Evolutionary conservation across 805 yeast species (phyloP), one percentile per base, ranked within the genome.

Genomic region (Kockiozyma suomiensis): DNA sequence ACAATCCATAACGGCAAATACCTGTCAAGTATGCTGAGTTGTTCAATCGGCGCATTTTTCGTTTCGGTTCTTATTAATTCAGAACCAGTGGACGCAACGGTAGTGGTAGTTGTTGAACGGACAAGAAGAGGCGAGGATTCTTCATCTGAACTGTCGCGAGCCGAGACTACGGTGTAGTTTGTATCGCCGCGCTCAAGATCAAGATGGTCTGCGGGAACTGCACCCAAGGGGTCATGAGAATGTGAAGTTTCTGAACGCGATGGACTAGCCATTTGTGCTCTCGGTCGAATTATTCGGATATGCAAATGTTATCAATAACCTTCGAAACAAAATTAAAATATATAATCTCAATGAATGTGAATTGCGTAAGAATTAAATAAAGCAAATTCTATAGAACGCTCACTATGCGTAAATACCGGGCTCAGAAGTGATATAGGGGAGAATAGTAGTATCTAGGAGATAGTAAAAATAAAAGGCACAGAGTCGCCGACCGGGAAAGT

Each of bases 1-100:
- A 69, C 53, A 50, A 70, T 69, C 70, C 70, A 69, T 41, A 70
- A 35, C n/a, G 71, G 54, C 46, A 70, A 58, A 19, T 63, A 61
- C 45, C 68, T 47, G 55, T 69, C 71, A 12, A 68, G 46, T n/a
- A 62, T 58, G 38, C 65, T 47, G 30, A 67, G 63, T 33, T 59
- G 66, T 52, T 59, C 40, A 13, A 57, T 32, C 6, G 62, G 62
- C 35, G 62, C 54, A 3, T 32, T 40, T 38, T 58, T 61, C 3
- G 65, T 50, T 25, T 60, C 64, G n/a, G 47, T 43, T n/a, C 53
- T 28, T 8, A 55, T 35, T 15, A 56, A 50, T 25, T 48, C 56
- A 28, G 50, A 23, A 21, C 51, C 54, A 15, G 33, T 50, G 19
- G 59, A 46, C 8, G 30, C 40, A 25, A 37, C 47, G 8, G 61